Percentiles rank a stretch among this genome's conserved stretches.
Conservation (phyloP, 768 basidiomycete species). For the Kwoniella shandongensis region DNA sequence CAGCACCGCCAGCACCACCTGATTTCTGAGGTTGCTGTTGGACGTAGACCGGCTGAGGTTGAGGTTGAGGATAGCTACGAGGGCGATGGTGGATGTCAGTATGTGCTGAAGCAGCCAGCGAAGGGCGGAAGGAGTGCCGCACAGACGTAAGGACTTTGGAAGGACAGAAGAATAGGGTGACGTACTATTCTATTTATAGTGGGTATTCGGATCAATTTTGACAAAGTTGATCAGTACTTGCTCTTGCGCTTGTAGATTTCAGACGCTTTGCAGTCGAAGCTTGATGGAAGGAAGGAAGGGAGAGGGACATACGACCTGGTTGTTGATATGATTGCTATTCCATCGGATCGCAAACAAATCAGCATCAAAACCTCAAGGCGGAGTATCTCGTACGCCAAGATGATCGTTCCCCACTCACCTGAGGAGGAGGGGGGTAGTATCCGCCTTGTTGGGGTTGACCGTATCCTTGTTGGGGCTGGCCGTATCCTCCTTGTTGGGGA, state of each 20-base stretch:
- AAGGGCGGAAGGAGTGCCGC: no score
- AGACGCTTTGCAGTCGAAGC: no score
- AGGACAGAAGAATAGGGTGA: background rate
- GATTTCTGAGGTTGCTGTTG: conserved; percentile 58
- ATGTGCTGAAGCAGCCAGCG: no score
- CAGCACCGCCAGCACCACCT: conserved; percentile 60
- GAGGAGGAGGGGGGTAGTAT: conserved; percentile 46
- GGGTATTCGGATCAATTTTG: background rate
- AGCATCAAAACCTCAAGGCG: no score
- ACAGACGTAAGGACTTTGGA: no score
- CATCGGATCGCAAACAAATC: no score
- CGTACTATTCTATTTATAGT: conserved; percentile 40
- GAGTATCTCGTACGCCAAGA: background rate
- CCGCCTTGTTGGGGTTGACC: conserved; percentile 33
- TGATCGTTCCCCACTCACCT: conserved; percentile 19
- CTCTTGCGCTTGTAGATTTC: no score
- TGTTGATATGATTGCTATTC: conserved; percentile 39
- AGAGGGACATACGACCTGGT: conserved; percentile 34
- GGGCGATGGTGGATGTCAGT: background rate
- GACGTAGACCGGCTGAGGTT: conserved; percentile 77
- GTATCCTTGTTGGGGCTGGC: conserved; percentile 3
- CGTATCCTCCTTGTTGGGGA: conserved; percentile 32
- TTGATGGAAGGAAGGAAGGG: background rate
- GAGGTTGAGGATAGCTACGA: conserved; percentile 61
- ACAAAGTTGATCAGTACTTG: no score